Base-by-base conservation (phyloP, 345 rosid genomes). In the Populus pruinosa region DNA sequence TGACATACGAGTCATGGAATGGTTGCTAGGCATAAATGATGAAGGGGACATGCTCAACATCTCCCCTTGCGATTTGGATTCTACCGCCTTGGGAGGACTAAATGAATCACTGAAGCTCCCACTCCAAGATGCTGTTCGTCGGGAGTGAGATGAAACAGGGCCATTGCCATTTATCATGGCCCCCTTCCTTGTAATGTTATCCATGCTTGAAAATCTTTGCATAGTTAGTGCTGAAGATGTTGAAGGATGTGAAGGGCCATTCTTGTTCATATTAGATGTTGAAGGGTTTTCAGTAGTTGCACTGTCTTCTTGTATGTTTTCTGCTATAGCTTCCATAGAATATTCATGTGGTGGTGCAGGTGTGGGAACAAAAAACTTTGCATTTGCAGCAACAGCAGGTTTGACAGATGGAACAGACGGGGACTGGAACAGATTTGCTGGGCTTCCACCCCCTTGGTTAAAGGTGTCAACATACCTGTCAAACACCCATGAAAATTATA, bases 91-190 rank as follows among this genome's bases (percentile, higher is more conserved):
- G 25, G 84, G 86, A n/a, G 91, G 78, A 33, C 71, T 75, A 69
- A 79, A 82, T 39, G 92, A 80, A 75, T 79, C 84, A 41, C 76
- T 82, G 74, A 85, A 70, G 82, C 87, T 92, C 71, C 98, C 97
- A 76, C 98, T 91, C 98, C 98, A 94, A 44, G 98, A 94, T 47
- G 95, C 95, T 56, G 93, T 81, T 71, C 95, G 88, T 64, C 97
- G 90, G 0, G 95, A 89, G 55, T 79, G 81, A 14, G 88, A 69
- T 38, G 82, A 70, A 38, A 72, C 43, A 27, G 82, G 69, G n/a
- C 77, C 82, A 17, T 75, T 81, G 8, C 80, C 82, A 62, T 81
- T 82, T 62, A 50, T 55, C 65, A 71, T 79, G 8, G 43, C 71
- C 41, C 79, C 88, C 39, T 59, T 78, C 72, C 83, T 79, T 55